These are phyloP conservation scores for Chenopodium berlandieri DNA, from an alignment of 148 eudicot genomes.

Conservation along the genomic window DNA sequence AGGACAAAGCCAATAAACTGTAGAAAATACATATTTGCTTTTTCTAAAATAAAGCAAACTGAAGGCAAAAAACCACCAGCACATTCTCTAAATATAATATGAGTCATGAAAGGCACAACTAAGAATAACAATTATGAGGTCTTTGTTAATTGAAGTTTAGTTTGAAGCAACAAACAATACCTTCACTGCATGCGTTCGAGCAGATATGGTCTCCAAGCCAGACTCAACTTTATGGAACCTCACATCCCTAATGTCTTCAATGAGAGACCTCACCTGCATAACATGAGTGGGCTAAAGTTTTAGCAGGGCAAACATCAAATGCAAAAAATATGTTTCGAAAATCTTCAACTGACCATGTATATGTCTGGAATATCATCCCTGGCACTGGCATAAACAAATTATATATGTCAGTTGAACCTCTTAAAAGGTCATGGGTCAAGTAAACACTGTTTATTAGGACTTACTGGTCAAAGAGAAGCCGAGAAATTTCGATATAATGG, in stretches of 20 bases:
- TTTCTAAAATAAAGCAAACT: background rate
- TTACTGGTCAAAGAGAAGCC: slow-evolving; percentile 95
- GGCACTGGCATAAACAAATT: slow-evolving; percentile 55
- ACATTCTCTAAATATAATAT: background rate
- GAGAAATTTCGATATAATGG: slow-evolving; percentile 90
- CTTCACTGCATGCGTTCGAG: slow-evolving; percentile 80
- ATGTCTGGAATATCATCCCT: slow-evolving; percentile 83
- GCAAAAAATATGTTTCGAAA: background rate
- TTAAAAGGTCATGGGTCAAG: slow-evolving; percentile 1
- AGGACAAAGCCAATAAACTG: background rate
- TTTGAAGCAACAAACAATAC: slow-evolving; percentile 35
- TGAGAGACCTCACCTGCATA: slow-evolving; percentile 79
- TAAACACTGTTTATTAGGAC: slow-evolving; percentile 19
- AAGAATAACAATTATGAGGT: background rate
- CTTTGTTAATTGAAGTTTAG: background rate
- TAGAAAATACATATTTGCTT: background rate
- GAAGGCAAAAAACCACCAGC: background rate
- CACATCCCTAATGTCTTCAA: slow-evolving; percentile 96
- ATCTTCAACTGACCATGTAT: slow-evolving; percentile 63
- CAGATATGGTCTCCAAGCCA: slow-evolving; percentile 85
- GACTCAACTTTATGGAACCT: slow-evolving; percentile 93
- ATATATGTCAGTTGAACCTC: background rate
- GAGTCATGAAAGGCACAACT: background rate
- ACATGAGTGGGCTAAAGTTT: slow-evolving; percentile 3
- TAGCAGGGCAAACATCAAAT: background rate